These are phyloP conservation scores for Acarospora socialis DNA, from an alignment of 2,329 filamentous ascomycete species.

Conservation along the genomic window DNA sequence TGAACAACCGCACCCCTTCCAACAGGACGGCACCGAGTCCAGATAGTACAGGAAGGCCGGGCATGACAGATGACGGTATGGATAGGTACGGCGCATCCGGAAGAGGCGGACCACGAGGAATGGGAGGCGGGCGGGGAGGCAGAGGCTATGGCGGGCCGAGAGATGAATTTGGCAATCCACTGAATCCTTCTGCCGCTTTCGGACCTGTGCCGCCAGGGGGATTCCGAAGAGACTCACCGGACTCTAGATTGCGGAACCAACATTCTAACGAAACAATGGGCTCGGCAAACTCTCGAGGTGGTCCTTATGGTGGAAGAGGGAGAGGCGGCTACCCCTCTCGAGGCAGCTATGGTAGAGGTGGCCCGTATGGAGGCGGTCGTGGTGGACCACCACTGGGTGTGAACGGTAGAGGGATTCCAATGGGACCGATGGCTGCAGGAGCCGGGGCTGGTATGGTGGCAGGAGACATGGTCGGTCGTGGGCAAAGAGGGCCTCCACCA, in stretches of 20 bases:
- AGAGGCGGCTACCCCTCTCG: conserved; percentile 40
- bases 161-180: conserved; percentile 28
- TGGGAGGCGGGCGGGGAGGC: conserved; percentile 17
- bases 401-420: conserved; percentile 25
- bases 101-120: conserved; percentile 14
- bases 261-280: conserved; percentile 33
- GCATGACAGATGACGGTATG: conserved; percentile 15
- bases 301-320: conserved; percentile 36
- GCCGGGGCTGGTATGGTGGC: conserved; percentile 18
- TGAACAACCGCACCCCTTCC: conserved; percentile 23
- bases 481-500: conserved; percentile 30
- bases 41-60: conserved; percentile 5
- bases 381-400: conserved; percentile 30
- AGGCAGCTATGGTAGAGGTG: conserved; percentile 30
- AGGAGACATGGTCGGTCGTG: conserved; percentile 25
- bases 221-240: conserved; percentile 28
- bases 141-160: conserved; percentile 21
- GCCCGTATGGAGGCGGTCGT: conserved; percentile 15
- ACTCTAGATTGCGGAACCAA: conserved; percentile 30
- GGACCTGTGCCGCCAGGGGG: conserved; percentile 16
- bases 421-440: conserved; percentile 20
- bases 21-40: conserved; percentile 16
- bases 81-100: conserved; percentile 19
- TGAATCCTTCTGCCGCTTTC: conserved; percentile 22
- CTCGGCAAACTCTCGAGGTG: conserved; percentile 24